Conservation (phyloP, 2,329 filamentous ascomycete genomes). For the Monosporascus sp. region DNA sequence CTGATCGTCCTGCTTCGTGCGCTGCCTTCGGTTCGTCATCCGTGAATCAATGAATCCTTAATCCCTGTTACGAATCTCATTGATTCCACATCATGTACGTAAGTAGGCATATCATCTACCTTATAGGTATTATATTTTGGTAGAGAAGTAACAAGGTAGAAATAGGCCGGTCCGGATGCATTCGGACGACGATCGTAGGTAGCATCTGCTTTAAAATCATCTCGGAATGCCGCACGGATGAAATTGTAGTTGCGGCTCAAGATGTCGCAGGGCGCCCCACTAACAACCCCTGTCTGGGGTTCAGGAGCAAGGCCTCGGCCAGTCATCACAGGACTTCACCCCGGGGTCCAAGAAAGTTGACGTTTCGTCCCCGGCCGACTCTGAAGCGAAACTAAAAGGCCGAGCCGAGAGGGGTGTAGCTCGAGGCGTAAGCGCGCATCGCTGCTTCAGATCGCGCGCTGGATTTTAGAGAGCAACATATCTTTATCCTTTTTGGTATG, state of each 20-base stretch:
- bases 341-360: conserved; percentile 26
- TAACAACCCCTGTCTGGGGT: conserved; percentile 9
- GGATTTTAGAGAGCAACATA: not conserved
- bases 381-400: conserved; percentile 30
- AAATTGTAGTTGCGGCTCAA: conserved; percentile 26
- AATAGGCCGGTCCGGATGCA: too few relatives aligned
- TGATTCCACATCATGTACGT: too few relatives aligned
- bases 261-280: conserved; percentile 27
- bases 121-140: too few relatives aligned
- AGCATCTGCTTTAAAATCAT: too few relatives aligned
- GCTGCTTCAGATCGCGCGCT: not conserved
- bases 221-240: not conserved
- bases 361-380: conserved; percentile 34
- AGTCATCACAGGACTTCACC: conserved; percentile 14
- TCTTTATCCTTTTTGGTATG: not conserved
- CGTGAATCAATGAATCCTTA: too few relatives aligned
- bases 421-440: not conserved
- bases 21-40: too few relatives aligned
- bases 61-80: too few relatives aligned
- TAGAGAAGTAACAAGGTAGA: too few relatives aligned
- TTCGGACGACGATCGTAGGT: too few relatives aligned
- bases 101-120: too few relatives aligned
- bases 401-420: not conserved
- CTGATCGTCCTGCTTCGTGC: too few relatives aligned
- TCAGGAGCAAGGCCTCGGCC: conserved; percentile 4